phyloP scores from a whole-genome alignment of 2,329 filamentous ascomycete species.

The Nannizzia gypsea region DNA sequence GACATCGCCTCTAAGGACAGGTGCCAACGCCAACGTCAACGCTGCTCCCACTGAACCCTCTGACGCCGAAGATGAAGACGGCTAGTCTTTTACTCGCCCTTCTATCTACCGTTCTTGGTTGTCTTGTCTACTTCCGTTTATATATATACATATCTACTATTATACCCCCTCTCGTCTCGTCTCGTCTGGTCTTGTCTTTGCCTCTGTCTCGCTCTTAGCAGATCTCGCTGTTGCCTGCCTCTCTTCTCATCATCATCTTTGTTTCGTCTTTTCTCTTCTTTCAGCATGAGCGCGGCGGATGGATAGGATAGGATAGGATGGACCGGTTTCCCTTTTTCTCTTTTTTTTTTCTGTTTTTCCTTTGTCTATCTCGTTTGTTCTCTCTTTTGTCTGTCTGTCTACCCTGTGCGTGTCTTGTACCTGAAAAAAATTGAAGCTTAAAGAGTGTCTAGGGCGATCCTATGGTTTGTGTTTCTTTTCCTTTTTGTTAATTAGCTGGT shows the following conservation, averaged over 20 bases:
- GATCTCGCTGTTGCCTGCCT: conserved; percentile 16
- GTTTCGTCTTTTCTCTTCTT: conserved; percentile 10
- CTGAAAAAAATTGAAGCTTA: conserved; percentile 3
- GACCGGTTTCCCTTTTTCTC: conserved; percentile 7
- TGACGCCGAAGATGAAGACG: conserved; percentile 41
- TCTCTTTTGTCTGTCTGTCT: conserved; percentile 10
- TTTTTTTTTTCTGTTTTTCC: conserved; percentile 14
- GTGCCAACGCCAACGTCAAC: background rate
- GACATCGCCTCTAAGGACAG: background rate
- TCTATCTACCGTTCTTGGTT: conserved; percentile 17
- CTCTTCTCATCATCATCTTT: conserved; percentile 18
- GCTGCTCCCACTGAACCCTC: background rate
- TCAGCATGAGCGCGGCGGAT: conserved; percentile 11
- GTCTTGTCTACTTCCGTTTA: conserved; percentile 9
- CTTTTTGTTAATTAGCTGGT: background rate
- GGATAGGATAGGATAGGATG: conserved; percentile 3
- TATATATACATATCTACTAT: conserved; percentile 8
- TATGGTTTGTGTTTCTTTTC: background rate
- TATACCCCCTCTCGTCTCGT: conserved; percentile 11
- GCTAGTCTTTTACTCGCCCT: conserved; percentile 19
- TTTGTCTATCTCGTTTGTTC: conserved; percentile 9
- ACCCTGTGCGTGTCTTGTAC: too few species aligned
- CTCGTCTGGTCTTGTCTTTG: background rate
- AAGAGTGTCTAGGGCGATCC: background rate
- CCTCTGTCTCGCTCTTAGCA: background rate